Percentiles rank a stretch among this genome's conserved stretches.
phyloP scores from a whole-genome alignment of 352 stramenopile species.

The Phytophthora kernoviae region DNA sequence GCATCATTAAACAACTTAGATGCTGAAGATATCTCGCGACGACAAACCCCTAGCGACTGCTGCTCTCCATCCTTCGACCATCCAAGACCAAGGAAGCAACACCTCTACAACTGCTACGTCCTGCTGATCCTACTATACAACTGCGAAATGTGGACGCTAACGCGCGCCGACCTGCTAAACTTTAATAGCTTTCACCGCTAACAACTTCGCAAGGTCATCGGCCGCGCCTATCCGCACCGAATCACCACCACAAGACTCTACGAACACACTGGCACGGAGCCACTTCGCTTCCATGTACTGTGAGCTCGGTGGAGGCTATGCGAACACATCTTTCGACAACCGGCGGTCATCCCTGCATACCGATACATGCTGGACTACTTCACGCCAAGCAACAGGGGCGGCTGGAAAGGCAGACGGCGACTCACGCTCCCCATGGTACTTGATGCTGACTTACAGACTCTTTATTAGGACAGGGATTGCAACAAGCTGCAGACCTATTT shows the following conservation, averaged over 20 bases:
- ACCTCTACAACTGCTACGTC: constrained; percentile 3
- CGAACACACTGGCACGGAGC: constrained; percentile 5
- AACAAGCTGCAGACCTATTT: too few species aligned
- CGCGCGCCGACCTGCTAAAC: not conserved
- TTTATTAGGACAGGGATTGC: too few species aligned
- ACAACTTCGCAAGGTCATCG: not conserved
- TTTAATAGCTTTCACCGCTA: constrained; percentile 7
- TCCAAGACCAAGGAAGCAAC: not conserved
- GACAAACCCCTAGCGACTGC: not conserved
- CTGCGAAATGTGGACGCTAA: constrained; percentile 4
- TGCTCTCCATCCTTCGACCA: not conserved
- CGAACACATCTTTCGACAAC: constrained; percentile 4
- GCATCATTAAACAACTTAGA: too few species aligned
- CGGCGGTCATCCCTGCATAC: too few species aligned
- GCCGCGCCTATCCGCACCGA: not conserved
- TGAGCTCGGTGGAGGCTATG: constrained; percentile 3
- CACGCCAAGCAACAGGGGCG: too few species aligned
- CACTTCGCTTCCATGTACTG: constrained; percentile 1
- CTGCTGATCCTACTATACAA: constrained; percentile 4
- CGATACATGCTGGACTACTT: too few species aligned
- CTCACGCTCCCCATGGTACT: too few species aligned
- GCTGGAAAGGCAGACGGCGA: constrained; percentile 10
- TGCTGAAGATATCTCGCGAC: constrained; percentile 1
- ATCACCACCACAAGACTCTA: not conserved
- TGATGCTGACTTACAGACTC: too few species aligned